A percentile compares a stretch with the other conserved stretches of the same genome.
These are phyloP conservation scores for Acanthamoeba sp. DNA, from an alignment of 208 protist genomes.

Conservation along the genomic window DNA sequence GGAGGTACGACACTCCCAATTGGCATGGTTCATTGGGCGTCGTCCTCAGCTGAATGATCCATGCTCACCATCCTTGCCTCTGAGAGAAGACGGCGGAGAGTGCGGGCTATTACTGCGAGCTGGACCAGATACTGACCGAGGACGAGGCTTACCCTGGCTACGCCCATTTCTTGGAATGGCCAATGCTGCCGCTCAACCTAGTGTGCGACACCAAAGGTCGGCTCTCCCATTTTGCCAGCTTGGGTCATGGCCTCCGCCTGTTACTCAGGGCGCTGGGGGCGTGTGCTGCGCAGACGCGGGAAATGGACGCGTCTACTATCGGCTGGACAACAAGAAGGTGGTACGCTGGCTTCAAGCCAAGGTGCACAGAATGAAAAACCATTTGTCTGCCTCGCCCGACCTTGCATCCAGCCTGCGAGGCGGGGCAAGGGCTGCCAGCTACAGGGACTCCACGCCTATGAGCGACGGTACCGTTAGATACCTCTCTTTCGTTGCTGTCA, in stretches of 20 bases:
- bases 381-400: not conserved
- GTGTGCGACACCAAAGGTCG: conserved; percentile 33
- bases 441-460: not conserved
- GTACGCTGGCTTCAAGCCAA: conserved; percentile 16
- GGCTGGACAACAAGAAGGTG: conserved; percentile 17
- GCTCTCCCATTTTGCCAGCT: not conserved
- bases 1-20: not conserved
- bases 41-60: not conserved
- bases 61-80: not conserved
- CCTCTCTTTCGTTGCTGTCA: not conserved
- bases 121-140: conserved; percentile 34
- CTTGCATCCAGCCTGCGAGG: conserved; percentile 12
- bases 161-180: not conserved
- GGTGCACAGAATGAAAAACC: conserved; percentile 8
- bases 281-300: not conserved
- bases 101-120: conserved; percentile 36
- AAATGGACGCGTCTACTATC: not conserved
- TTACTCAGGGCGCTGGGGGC: not conserved
- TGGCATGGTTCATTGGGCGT: too few species aligned
- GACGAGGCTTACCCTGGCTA: conserved; percentile 53
- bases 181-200: not conserved
- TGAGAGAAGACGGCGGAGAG: conserved; percentile 1
- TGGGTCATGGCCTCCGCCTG: not conserved
- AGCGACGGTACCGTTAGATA: not conserved
- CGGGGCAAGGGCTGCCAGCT: conserved; percentile 2